Percentiles rank a stretch among this genome's conserved stretches.
These are phyloP conservation scores for Aspergillus avenaceus DNA, from an alignment of 495 filamentous ascomycete genomes.

Conservation along the genomic window DNA sequence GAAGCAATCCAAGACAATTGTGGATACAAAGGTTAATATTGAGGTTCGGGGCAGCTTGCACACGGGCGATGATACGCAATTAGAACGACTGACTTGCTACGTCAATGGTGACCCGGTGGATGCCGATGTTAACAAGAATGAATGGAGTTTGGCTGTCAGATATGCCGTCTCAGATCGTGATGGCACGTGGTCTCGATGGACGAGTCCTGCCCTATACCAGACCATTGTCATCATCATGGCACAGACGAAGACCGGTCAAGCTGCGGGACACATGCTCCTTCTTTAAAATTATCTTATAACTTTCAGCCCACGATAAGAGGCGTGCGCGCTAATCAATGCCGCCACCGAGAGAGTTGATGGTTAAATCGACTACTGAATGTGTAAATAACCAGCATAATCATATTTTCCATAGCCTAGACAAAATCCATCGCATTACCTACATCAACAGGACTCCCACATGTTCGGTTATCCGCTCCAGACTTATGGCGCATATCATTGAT, in stretches of 20 bases:
- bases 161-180: slow-evolving; percentile 26
- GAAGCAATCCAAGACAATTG: slow-evolving; percentile 16
- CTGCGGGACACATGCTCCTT: slow-evolving; percentile 26
- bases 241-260: slow-evolving; percentile 3
- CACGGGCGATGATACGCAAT: not conserved
- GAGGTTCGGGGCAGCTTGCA: slow-evolving; percentile 15
- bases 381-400: too few relatives aligned
- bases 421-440: too few relatives aligned
- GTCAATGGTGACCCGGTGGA: slow-evolving; percentile 27
- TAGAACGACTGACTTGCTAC: slow-evolving; percentile 16
- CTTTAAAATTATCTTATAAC: too few relatives aligned
- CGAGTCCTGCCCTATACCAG: slow-evolving; percentile 25
- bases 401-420: too few relatives aligned
- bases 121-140: slow-evolving; percentile 4
- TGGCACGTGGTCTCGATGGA: slow-evolving; percentile 25
- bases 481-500: slow-evolving; percentile 29
- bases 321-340: too few relatives aligned
- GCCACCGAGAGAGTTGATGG: too few relatives aligned
- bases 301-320: too few relatives aligned
- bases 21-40: slow-evolving; percentile 16
- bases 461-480: too few relatives aligned
- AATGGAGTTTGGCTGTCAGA: slow-evolving; percentile 17
- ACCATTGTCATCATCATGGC: slow-evolving; percentile 25
- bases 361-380: too few relatives aligned
- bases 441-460: too few relatives aligned